Evolutionary conservation across 305 asterid species (phyloP).

Genomic region (Fraxinus dipetala): DNA sequence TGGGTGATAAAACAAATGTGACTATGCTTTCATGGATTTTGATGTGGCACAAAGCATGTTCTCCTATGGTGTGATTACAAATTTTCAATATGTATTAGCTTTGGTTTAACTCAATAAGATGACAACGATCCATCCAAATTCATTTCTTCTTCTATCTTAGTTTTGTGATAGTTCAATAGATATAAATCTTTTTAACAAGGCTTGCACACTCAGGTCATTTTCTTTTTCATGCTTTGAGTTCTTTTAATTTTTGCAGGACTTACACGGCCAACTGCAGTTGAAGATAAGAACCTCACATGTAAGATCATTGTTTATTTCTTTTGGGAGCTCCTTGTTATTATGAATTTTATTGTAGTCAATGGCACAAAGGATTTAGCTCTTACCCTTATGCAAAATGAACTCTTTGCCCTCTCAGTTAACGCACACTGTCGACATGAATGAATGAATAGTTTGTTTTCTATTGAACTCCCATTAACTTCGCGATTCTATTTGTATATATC

Average conservation of each 20-base stretch:
- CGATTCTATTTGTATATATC: neutral
- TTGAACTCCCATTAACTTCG: neutral
- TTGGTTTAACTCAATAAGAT: slow-evolving; percentile 2
- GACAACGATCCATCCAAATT: neutral
- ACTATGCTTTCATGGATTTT: neutral
- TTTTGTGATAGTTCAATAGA: neutral
- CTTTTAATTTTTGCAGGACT: slow-evolving; percentile 52
- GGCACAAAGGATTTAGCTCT: neutral
- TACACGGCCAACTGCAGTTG: slow-evolving; percentile 81
- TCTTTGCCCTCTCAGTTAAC: neutral
- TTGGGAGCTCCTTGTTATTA: slow-evolving; percentile 16
- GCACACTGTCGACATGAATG: neutral
- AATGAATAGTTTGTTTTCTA: neutral
- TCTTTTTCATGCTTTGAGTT: slow-evolving; percentile 2
- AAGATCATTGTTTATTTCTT: slow-evolving; percentile 32
- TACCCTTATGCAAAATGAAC: neutral
- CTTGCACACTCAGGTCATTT: slow-evolving; percentile 21
- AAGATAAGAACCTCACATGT: slow-evolving; percentile 84
- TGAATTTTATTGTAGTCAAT: neutral
- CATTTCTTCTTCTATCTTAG: neutral
- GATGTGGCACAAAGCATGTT: neutral
- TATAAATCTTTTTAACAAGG: neutral
- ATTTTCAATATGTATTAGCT: neutral
- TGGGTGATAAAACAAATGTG: neutral
- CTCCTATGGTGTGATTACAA: neutral